Evolutionary conservation across 495 filamentous ascomycete genomes (phyloP).

Genomic region (Xylaria bambusicola): DNA sequence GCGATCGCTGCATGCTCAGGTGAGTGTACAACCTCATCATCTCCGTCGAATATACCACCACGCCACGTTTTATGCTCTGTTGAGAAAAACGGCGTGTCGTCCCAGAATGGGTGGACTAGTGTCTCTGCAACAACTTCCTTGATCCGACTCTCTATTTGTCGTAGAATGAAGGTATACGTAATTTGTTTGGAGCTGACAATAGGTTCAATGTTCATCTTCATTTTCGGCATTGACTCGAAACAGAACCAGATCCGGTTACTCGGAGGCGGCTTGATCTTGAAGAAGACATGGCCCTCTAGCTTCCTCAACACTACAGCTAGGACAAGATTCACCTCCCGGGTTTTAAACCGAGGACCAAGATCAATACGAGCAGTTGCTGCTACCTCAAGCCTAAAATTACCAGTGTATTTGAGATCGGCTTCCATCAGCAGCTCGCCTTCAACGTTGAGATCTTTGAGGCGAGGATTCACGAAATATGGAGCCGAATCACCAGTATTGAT

Average conservation of each 20-base stretch:
- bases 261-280: conserved; percentile 91
- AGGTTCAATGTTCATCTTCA: conserved; percentile 89
- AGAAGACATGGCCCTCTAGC: conserved; percentile 78
- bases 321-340: conserved; percentile 84
- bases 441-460: conserved; percentile 84
- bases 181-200: conserved; percentile 95
- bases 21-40: conserved; percentile 41
- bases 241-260: conserved; percentile 95
- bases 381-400: conserved; percentile 86
- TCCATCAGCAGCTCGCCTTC: conserved; percentile 87
- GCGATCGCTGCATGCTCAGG: conserved; percentile 47
- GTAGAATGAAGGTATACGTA: conserved; percentile 86
- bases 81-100: conserved; percentile 86
- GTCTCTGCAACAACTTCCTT: conserved; percentile 91
- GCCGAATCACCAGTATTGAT: conserved; percentile 87
- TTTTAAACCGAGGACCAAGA: conserved; percentile 83
- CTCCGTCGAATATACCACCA: conserved; percentile 84
- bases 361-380: conserved; percentile 89
- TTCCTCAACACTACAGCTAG: conserved; percentile 84
- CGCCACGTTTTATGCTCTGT: conserved; percentile 75
- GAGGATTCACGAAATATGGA: conserved; percentile 85
- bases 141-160: conserved; percentile 91
- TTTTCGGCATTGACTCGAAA: conserved; percentile 87
- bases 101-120: conserved; percentile 92
- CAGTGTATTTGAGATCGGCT: conserved; percentile 82